These are phyloP conservation scores for Trichoderma lentiforme DNA, from an alignment of 2,329 filamentous ascomycete genomes.

Conservation along the genomic window DNA sequence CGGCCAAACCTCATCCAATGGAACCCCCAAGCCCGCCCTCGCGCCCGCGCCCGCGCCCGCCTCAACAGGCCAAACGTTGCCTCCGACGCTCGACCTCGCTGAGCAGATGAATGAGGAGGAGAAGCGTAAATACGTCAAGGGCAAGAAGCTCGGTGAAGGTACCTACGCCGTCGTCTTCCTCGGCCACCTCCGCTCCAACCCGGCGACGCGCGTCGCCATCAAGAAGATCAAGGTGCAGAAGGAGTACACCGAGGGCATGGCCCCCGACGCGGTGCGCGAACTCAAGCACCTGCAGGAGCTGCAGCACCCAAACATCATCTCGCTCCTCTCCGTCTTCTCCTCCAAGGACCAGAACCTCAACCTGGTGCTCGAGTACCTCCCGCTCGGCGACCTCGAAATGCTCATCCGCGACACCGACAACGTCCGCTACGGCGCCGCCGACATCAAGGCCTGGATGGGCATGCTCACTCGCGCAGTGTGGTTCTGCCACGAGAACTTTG, in stretches of 20 bases:
- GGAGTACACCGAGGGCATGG: slow-evolving; percentile 86
- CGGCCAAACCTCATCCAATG: slow-evolving; percentile 42
- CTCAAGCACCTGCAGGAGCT: slow-evolving; percentile 94
- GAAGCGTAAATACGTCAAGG: slow-evolving; percentile 87
- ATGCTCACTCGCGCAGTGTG: slow-evolving; percentile 92
- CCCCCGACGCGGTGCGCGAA: slow-evolving; percentile 92
- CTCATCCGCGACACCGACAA: slow-evolving; percentile 79
- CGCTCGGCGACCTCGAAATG: slow-evolving; percentile 91
- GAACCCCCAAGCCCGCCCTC: slow-evolving; percentile 40
- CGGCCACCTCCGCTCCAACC: slow-evolving; percentile 72
- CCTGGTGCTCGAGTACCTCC: slow-evolving; percentile 89
- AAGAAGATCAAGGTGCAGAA: slow-evolving; percentile 89
- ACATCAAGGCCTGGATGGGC: slow-evolving; percentile 98
- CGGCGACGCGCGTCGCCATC: slow-evolving; percentile 76
- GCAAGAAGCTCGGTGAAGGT: slow-evolving; percentile 91
- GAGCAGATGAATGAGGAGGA: slow-evolving; percentile 80
- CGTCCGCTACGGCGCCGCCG: slow-evolving; percentile 78
- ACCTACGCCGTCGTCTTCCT: slow-evolving; percentile 96
- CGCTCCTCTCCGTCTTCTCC: slow-evolving; percentile 86
- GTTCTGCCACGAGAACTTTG: slow-evolving; percentile 94
- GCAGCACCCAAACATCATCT: slow-evolving; percentile 92
- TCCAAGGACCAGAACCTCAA: slow-evolving; percentile 97
- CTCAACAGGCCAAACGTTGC: slow-evolving; percentile 28
- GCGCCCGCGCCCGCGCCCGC: slow-evolving; percentile 26
- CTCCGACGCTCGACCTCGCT: slow-evolving; percentile 56